Conservation (phyloP, 2,329 filamentous ascomycete genomes). For the Onygena corvina region DNA sequence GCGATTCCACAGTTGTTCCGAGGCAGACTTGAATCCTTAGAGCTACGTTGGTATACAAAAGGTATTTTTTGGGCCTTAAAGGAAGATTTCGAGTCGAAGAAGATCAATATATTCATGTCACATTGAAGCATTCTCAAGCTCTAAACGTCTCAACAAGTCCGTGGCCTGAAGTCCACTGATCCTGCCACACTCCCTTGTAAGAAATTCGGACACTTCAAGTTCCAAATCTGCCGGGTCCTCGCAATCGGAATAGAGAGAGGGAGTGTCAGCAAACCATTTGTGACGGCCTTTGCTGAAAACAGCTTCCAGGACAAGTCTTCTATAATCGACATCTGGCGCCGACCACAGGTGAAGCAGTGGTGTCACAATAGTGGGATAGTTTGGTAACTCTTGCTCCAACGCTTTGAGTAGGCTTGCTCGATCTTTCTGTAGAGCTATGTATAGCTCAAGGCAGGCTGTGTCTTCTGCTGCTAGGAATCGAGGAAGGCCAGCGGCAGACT, state of each 20-base stretch:
- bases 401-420: constrained; percentile 7
- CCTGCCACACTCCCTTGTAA: background rate
- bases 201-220: constrained; percentile 6
- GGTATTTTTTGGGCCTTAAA: background rate
- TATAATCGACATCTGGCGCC: constrained; percentile 9
- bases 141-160: background rate
- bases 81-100: background rate
- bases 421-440: constrained; percentile 2
- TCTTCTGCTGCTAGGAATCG: constrained; percentile 10
- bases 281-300: constrained; percentile 10
- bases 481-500: constrained; percentile 11
- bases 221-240: background rate
- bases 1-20: constrained; percentile 6
- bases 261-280: constrained; percentile 7
- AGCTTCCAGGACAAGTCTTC: constrained; percentile 9
- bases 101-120: background rate
- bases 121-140: background rate
- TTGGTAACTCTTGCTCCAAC: constrained; percentile 1
- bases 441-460: constrained; percentile 1
- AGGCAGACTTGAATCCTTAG: constrained; percentile 8
- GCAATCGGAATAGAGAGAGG: constrained; percentile 2
- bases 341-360: constrained; percentile 2
- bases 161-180: constrained; percentile 4
- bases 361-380: background rate
- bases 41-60: background rate